Evolutionary conservation across 2,329 filamentous ascomycete species (phyloP).

Genomic region (Paraphoma sp.): DNA sequence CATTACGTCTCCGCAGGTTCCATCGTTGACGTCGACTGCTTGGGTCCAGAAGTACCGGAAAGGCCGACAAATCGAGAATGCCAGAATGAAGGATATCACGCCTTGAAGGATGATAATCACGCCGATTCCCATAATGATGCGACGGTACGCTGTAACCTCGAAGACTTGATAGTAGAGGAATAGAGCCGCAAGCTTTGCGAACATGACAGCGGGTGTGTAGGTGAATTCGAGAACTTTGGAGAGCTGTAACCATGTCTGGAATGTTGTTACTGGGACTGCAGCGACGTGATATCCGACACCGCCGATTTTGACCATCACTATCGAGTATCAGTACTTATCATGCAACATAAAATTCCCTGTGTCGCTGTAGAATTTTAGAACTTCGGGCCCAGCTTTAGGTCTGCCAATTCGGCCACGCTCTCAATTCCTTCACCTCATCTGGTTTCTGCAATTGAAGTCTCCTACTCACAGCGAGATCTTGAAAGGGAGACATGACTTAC

Average conservation of each 20-base stretch:
- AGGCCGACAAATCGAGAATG: slow-evolving; percentile 10
- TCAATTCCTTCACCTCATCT: neutral
- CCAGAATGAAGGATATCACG: slow-evolving; percentile 7
- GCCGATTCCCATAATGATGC: slow-evolving; percentile 6
- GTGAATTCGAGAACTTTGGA: slow-evolving; percentile 16
- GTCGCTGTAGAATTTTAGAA: neutral
- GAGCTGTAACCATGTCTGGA: slow-evolving; percentile 10
- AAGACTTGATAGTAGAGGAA: slow-evolving; percentile 14
- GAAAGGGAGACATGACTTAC: neutral
- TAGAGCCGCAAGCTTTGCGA: slow-evolving; percentile 10
- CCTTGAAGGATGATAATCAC: slow-evolving; percentile 11
- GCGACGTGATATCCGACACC: slow-evolving; percentile 8
- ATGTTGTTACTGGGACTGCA: slow-evolving; percentile 4
- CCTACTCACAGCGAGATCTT: neutral
- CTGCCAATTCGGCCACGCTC: neutral
- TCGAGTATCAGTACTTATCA: neutral
- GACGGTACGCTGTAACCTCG: slow-evolving; percentile 4
- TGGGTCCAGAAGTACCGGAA: slow-evolving; percentile 16
- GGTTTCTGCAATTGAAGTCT: neutral
- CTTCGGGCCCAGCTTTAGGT: neutral
- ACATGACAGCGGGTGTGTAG: slow-evolving; percentile 14
- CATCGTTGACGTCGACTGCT: slow-evolving; percentile 5
- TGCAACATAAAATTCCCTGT: neutral
- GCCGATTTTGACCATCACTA: slow-evolving; percentile 13
- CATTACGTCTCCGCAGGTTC: slow-evolving; percentile 10